Base-by-base conservation (phyloP, 192 early-diverging fungal species). In the Rhizoclosmatium sp. region DNA sequence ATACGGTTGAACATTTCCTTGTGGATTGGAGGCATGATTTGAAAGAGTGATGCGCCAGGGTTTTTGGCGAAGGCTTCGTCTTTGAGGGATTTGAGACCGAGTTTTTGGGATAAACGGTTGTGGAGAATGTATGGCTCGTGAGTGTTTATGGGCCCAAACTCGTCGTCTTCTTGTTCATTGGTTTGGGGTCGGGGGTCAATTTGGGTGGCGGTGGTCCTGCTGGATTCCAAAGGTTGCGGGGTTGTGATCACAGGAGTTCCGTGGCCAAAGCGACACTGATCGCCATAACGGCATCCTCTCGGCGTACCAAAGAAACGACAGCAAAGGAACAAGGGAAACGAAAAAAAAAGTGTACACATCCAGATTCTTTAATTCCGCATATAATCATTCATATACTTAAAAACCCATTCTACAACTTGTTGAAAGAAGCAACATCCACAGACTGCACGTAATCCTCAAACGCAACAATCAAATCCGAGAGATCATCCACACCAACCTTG, bases 401-500 rank as follows among this genome's bases (percentile, higher is more conserved):
- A 31, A 31, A 31, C 51, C 5, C 0, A 54, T 54, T 54, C 51
- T 75, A 80, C 3, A 76, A 49, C 66, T 75, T 75, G 73, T 75
- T 74, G 75, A 78, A 78, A 0, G 75, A 71, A n/a, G 72, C 71
- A 49, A 80, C 59, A 51, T 80, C 79, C 19, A 75, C 79, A 65
- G 60, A 56, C 89, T 98, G 97, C 82, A 97, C 92, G 80, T 90
- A 90, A 82, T 97, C 96, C 80, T 94, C 95, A 65, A 93, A 90
- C 3, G 7, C 70, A 56, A 73, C 80, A 80, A 98, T 97, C 85
- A 92, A 71, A 59, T 97, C 97, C 56, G 83, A 78, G 59, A 98
- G 89, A 81, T 94, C 94, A 74, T 97, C 94, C 64, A 91, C 85
- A 51, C 86, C 89, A 82, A 98, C 95, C 92, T 96, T 96, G 54